Percentiles rank a stretch among this genome's conserved stretches.
Evolutionary conservation across 441 rosid genomes (phyloP).

Genomic region (Aleurites moluccanus): DNA sequence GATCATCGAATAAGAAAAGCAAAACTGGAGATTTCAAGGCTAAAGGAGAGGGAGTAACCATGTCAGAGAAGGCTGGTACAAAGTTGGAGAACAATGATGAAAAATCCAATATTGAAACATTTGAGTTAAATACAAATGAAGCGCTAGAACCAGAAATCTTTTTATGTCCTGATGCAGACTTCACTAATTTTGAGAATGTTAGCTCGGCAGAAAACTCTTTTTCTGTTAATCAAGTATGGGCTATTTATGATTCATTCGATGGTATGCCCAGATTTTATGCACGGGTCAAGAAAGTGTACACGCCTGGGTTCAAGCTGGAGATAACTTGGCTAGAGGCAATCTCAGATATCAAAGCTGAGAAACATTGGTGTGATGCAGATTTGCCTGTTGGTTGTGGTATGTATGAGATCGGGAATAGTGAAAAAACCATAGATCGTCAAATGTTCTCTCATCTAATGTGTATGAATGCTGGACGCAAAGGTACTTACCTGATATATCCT

Average conservation of each 20-base stretch:
- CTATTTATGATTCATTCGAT: conserved; percentile 51
- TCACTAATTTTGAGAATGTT: conserved; percentile 47
- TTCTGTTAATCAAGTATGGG: conserved; percentile 62
- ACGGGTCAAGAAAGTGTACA: conserved; percentile 39
- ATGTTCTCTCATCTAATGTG: conserved; percentile 66
- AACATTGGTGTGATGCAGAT: conserved; percentile 34
- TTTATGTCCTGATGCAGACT: conserved; percentile 54
- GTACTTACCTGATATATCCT: conserved; percentile 51
- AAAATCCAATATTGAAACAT: conserved; percentile 22
- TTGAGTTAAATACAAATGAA: conserved; percentile 22
- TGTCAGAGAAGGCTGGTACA: conserved; percentile 13
- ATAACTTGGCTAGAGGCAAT: conserved; percentile 63
- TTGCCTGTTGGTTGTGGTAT: conserved; percentile 64
- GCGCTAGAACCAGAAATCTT: conserved; percentile 30
- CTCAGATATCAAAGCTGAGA: conserved; percentile 44
- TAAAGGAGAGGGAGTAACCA: conserved; percentile 27
- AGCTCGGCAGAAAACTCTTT: conserved; percentile 44
- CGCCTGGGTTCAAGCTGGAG: conserved; percentile 44
- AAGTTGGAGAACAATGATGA: conserved; percentile 19
- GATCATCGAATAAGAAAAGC: conserved; percentile 23
- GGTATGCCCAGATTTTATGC: conserved; percentile 77
- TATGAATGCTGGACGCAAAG: conserved; percentile 22
- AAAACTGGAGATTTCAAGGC: conserved; percentile 20
- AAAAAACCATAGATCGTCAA: conserved; percentile 33
- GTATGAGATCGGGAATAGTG: conserved; percentile 43